Base-by-base conservation (phyloP, 73 alveolate species). In the Paramecium sonneborni region DNA sequence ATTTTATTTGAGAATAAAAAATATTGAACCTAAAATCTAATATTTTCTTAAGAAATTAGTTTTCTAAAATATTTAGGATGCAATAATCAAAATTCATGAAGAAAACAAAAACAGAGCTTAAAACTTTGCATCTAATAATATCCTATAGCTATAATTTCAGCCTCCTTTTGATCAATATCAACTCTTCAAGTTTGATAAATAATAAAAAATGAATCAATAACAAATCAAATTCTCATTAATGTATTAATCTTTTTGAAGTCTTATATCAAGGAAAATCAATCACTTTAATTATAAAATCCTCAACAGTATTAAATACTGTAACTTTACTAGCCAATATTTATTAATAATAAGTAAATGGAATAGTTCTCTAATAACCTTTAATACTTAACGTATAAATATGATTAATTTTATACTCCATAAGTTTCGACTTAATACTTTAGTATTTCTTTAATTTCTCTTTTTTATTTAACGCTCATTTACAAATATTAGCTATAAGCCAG, bases 391-490 rank as follows among this genome's bases (percentile, higher is more conserved):
- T 58, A 48, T 58, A 58, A 9, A 5, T 5, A 32, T 58, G 21
- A 58, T 28, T 23, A 58, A 58, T n/a, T 58, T 58, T 58, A 58
- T 39, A 15, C 82, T 58, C 46, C 82, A 9, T 58, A 58, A 58
- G 82, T 58, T 43, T 58, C 43, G 82, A 58, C 21, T 24, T 58
- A 58, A 43, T 20, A 32, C 41, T 11, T 43, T 43, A 23, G 82
- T n/a, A 58, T 32, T 58, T 11, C 8, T 58, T 58, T 58, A 23
- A 23, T 58, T 39, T 23, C 46, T 23, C 3, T 58, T 23, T 58
- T 58, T 39, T 58, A 58, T 20, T 58, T 58, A 58, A 58, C 82
- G 21, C n/a, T 58, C 82, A 58, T 6, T 58, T 58, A 58, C 82
- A 23, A 58, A 39, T 9, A 58, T 58, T 58, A 28, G 26, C 3